Evolutionary conservation across 169 alveolate species (phyloP), one percentile per base, ranked within the genome.

Genomic region (Miamiensis avidus): DNA sequence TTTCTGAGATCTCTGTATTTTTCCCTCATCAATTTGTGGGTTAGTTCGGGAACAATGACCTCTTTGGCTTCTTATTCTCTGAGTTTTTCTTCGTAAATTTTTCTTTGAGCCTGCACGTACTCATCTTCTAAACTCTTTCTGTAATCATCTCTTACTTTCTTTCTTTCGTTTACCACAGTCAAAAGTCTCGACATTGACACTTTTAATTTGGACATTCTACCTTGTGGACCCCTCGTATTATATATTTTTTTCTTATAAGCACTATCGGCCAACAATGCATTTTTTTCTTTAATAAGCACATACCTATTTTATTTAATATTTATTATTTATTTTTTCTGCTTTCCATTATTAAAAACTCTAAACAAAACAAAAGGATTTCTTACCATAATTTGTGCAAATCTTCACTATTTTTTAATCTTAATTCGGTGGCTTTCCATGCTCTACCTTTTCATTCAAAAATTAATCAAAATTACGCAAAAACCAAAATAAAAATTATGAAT

Each of bases 311-410:
- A 29, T n/a, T 75, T 75, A 6, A 75, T 6, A 75, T 4, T 29
- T 6, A 75, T 25, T 25, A 74, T 25, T 33, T 1, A 77, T 77
- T 34, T 0, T 77, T 0, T 31, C 29, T 6, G 31, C 0, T 25
- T 33, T 77, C 31, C 27, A 77, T 76, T 1, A 29, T 77, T 77
- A 25, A 15, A 34, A 32, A 31, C 1, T 6, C n/a, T 77, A 16
- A 4, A 27, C 65, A 77, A 30, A 77, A 30, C 1, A 30, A 74
- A 28, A 25, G 31, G 0, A 65, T 83, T 20, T 86, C 88, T 69
- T 89, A 94, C 97, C 97, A 94, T 32, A 94, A 82, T 78, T 94
- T 94, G 76, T 91, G 95, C 73, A 94, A 77, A 74, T 94, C 97
- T 83, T 90, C 94, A 73, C 88, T 86, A 34, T 94, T 88, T 84